Evolutionary conservation across 306 rosid genomes (phyloP).

Genomic region (Fragaria ananassa): DNA sequence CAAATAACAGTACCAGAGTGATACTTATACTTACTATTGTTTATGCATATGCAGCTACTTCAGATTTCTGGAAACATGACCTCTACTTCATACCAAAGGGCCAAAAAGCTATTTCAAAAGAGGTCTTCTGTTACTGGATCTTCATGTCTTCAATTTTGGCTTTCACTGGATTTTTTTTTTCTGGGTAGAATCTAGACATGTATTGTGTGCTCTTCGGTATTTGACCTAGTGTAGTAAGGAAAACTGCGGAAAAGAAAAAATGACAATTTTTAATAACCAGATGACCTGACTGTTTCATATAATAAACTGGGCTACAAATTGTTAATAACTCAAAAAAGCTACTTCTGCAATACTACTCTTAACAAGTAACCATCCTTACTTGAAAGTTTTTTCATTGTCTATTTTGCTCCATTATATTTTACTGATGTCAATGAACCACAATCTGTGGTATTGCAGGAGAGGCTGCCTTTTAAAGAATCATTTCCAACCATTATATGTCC

Average conservation of each 20-base stretch:
- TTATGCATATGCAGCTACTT: slow-evolving; percentile 57
- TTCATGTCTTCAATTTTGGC: neutral
- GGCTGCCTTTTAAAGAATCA: slow-evolving; percentile 51
- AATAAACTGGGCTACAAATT: neutral
- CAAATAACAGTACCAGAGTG: neutral
- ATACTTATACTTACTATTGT: slow-evolving; percentile 1
- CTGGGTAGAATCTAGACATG: neutral
- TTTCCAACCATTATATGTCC: slow-evolving; percentile 67
- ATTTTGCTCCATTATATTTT: slow-evolving; percentile 11
- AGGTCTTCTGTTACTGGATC: slow-evolving; percentile 43
- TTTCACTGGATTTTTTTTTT: neutral
- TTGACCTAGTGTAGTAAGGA: neutral
- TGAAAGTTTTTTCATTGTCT: neutral
- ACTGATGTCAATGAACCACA: slow-evolving; percentile 17
- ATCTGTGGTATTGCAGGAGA: slow-evolving; percentile 54
- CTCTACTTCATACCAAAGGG: slow-evolving; percentile 61
- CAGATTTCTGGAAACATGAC: slow-evolving; percentile 62
- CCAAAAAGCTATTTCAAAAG: slow-evolving; percentile 52
- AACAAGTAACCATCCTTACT: neutral
- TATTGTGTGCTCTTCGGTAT: neutral
- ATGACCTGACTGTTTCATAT: neutral
- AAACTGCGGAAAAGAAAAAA: neutral
- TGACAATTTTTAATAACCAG: neutral
- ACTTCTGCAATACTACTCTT: neutral
- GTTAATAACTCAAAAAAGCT: neutral